Conservation (phyloP, 371 early-diverging fungal species). For the Mortierella sp. region DNA sequence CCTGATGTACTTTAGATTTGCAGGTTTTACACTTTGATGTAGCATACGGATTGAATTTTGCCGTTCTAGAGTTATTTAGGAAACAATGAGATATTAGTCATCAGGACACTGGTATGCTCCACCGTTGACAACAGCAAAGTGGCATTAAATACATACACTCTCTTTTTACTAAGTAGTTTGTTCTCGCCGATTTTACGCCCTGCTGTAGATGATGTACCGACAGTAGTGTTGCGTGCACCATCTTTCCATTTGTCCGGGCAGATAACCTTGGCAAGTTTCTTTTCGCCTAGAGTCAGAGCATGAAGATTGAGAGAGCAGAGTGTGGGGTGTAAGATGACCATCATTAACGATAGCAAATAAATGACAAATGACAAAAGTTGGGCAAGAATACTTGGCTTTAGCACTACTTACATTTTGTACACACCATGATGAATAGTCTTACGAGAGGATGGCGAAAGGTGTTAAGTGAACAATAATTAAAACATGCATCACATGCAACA, state of each 20-base stretch:
- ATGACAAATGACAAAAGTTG: no score
- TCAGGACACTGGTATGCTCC: neutral
- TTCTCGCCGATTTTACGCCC: constrained; percentile 54
- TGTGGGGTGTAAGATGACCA: neutral
- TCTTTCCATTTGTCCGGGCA: constrained; percentile 56
- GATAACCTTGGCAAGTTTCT: constrained; percentile 53
- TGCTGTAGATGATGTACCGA: constrained; percentile 40
- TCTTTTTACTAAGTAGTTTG: constrained; percentile 54
- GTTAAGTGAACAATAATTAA: neutral
- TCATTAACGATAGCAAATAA: neutral
- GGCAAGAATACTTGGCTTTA: neutral
- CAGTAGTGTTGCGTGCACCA: constrained; percentile 51
- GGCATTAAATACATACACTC: constrained; percentile 31
- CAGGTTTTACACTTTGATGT: constrained; percentile 53
- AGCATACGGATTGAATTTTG: constrained; percentile 57
- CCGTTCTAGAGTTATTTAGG: constrained; percentile 23
- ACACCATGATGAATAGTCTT: constrained; percentile 34
- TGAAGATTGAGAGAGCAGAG: neutral
- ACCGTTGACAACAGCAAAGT: neutral
- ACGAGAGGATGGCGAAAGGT: neutral
- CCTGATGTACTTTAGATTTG: constrained; percentile 50
- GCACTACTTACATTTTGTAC: constrained; percentile 41
- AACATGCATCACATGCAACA: neutral
- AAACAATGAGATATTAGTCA: neutral
- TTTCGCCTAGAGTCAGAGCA: constrained; percentile 36